A percentile compares a stretch with the other conserved stretches of the same genome.
Conservation (phyloP, 1,139 yeast species). For the Magnusiomyces suaveolens region DNA sequence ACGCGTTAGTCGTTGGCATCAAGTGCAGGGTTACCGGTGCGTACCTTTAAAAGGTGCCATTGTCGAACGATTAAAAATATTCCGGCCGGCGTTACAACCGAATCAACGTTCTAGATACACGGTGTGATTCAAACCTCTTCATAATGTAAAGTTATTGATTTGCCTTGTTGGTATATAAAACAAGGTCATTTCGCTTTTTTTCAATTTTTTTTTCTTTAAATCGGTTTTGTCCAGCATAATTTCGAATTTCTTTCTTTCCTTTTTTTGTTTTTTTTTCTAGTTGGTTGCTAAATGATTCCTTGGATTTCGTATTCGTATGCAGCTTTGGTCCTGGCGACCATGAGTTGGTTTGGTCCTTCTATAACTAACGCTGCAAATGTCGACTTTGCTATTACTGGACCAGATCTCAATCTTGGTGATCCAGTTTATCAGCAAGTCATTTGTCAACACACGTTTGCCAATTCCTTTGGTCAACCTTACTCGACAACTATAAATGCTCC, state of each 20-base stretch:
- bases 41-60: too few species aligned
- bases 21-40: too few species aligned
- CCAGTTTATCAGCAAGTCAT: slow-evolving; percentile 8
- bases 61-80: too few species aligned
- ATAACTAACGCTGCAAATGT: neutral
- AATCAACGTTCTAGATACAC: neutral
- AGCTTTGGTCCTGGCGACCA: neutral
- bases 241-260: neutral
- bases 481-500: slow-evolving; percentile 34
- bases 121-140: neutral
- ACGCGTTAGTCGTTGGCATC: too few species aligned
- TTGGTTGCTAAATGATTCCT: neutral
- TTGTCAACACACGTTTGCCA: slow-evolving; percentile 35
- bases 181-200: neutral
- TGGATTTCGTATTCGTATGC: neutral
- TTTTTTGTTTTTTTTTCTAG: neutral
- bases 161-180: neutral
- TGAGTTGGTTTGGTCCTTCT: neutral
- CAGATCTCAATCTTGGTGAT: slow-evolving; percentile 9
- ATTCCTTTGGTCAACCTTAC: slow-evolving; percentile 52
- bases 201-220: neutral
- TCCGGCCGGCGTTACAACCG: too few species aligned
- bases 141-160: neutral
- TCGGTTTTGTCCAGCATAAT: neutral
- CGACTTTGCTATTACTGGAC: slow-evolving; percentile 11